Evolutionary conservation across 1,284 basidiomycete species (phyloP), one percentile per base, ranked within the genome.

Genomic region (Apiotrichum sp.): DNA sequence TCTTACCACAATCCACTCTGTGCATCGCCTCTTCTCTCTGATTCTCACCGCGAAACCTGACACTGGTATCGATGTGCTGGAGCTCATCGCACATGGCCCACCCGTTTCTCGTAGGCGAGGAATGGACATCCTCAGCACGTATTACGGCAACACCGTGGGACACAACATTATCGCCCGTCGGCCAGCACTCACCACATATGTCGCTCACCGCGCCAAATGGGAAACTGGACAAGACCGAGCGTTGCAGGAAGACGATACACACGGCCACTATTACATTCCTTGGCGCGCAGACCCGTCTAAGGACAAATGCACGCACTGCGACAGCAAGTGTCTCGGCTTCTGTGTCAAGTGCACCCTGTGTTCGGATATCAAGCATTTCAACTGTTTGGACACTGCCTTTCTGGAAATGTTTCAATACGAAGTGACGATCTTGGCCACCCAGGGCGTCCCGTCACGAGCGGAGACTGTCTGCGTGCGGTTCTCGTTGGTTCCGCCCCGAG

Each of bases 111-210:
- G 86, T 41, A 77, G 79, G 49, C 49, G 58, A 14, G 86, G 85
- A 9, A 71, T 85, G 54, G 75, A 77, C 48, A 71, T 86, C 9
- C 73, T 91, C 13, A 70, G 78, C 5, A 81, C 80, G 1, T 81
- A 85, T 60, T 89, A 84, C 83, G 84, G 86, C 0, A 79, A 79
- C 48, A 78, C 83, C 2, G 68, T 85, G 33, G 88, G 88, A 0
- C 88, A 89, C 71, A 75, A 82, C 45, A 71, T 56, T 3, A 62
- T 72, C 36, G 63, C 72, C 2, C 65, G 70, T 6, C 60, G 71
- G 4, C 61, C 66, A 7, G 64, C 70, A 0, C 48, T 63, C 11
- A 46, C 63, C 3, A 68, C 65, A 1, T 72, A 74, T 41, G 34
- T 50, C 8, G 62, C 62, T 4, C 66, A 66, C 14, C 53, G 59